phyloP scores from a whole-genome alignment of 2,329 filamentous ascomycete genomes.

The Nothopassalora personata region DNA sequence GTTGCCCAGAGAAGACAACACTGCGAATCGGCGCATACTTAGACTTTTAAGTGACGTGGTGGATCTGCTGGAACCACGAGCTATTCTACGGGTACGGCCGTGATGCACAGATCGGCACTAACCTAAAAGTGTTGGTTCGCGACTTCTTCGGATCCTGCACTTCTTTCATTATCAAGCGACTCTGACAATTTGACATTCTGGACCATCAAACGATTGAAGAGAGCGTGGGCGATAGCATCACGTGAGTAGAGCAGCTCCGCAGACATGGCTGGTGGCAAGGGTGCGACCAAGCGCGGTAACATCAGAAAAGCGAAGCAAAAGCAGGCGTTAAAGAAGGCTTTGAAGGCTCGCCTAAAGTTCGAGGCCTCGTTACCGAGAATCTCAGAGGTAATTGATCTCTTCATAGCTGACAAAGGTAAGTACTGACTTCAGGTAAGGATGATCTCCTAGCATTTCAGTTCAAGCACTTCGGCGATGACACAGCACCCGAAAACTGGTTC shows the following conservation, averaged over 20 bases:
- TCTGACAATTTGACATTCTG: background rate
- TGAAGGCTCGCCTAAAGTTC: conserved; percentile 15
- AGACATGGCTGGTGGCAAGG: conserved; percentile 4
- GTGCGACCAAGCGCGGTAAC: conserved; percentile 1
- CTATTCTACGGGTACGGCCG: background rate
- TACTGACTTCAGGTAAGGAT: conserved; percentile 35
- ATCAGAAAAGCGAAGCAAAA: conserved; percentile 1
- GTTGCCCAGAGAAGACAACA: background rate
- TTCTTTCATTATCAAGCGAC: no score
- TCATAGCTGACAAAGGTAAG: conserved; percentile 20
- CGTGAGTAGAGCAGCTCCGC: background rate
- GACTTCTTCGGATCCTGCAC: background rate
- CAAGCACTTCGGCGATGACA: conserved; percentile 39
- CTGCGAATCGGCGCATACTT: background rate
- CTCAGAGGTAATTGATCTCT: conserved; percentile 28
- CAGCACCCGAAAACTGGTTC: conserved; percentile 33
- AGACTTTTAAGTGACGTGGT: background rate
- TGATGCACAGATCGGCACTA: background rate
- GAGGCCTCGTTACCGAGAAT: conserved; percentile 19
- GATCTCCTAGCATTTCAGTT: conserved; percentile 41
- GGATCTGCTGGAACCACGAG: background rate
- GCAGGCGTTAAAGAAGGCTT: background rate
- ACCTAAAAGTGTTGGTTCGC: background rate
- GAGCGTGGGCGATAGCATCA: background rate
- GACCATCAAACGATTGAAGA: background rate